phyloP scores from a whole-genome alignment of 176 grass and related monocot genomes.

The Puya raimondii region DNA sequence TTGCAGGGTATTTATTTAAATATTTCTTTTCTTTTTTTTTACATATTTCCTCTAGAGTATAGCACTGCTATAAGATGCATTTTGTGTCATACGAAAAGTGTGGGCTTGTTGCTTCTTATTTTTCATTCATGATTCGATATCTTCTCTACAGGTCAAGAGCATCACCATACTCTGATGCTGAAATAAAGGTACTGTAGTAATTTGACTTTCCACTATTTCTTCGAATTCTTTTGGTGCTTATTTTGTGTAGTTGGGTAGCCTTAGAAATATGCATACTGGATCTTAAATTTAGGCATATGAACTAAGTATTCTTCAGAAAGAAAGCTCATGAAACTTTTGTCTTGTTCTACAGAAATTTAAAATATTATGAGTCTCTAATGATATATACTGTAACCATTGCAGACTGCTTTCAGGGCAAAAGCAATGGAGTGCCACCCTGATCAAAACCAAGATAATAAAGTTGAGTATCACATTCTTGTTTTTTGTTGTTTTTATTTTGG shows the following conservation, averaged over 20 bases:
- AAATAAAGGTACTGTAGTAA: slow-evolving; percentile 70
- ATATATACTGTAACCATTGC: slow-evolving; percentile 15
- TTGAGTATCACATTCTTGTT: slow-evolving; percentile 16
- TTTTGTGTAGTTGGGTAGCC: not conserved
- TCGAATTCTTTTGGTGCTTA: not conserved
- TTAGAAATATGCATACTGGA: not conserved
- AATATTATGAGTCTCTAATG: slow-evolving; percentile 4
- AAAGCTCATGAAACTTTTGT: no score
- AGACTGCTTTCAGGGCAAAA: slow-evolving; percentile 95
- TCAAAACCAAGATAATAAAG: slow-evolving; percentile 94
- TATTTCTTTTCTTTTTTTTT: not conserved
- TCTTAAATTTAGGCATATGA: no score
- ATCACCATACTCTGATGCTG: slow-evolving; percentile 77
- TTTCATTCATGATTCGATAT: slow-evolving; percentile 14
- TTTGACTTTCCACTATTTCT: not conserved
- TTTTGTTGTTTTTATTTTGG: slow-evolving; percentile 8
- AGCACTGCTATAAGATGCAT: not conserved
- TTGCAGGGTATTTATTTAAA: not conserved
- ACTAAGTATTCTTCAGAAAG: no score
- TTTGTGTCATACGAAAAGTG: not conserved
- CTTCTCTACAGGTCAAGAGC: slow-evolving; percentile 45
- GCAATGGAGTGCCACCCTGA: slow-evolving; percentile 98
- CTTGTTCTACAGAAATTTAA: no score
- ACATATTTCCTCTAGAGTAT: not conserved
- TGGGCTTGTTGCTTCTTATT: not conserved